Base-by-base conservation (phyloP, 2,329 filamentous ascomycete genomes). In the Fusarium hainanense region DNA sequence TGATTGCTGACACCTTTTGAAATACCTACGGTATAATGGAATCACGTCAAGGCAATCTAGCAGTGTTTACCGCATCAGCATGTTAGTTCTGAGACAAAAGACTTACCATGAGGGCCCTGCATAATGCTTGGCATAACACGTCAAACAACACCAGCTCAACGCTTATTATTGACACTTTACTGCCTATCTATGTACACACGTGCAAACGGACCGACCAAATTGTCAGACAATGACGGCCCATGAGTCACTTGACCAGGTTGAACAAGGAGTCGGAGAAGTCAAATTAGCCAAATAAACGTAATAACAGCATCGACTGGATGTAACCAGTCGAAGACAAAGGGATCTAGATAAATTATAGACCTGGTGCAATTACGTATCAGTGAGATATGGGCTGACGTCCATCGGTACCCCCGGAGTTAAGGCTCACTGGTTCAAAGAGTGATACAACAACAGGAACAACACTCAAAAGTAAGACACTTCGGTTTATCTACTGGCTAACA, bases 381-480 rank as follows among this genome's bases (percentile, higher is more conserved):
- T 69, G 58, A 69, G 61, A 74, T 47, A 27, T 46, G 25, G 42
- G 54, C 70, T 66, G 58, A 57, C 57, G 16, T 32, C 61, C 54
- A 44, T 58, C 70, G 68, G 70, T 44, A 55, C 37, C 32, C 47
- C 58, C 72, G 72, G 72, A 74, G 56, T 73, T 74, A 71, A 72
- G 68, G 34, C 43, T 49, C 8, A 48, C 14, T 49, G 37, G 48
- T 16, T 23, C 21, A 27, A 16, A 48, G 37, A 61, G 30, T 12
- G 20, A 54, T 28, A 32, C 42, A 49, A 37, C 28, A 65, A 32
- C 13, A 34, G 20, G 47, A n/a, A 46, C 20, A 20, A 41, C 23
- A 66, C n/a, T 42, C 18, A 47, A 34, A 47, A 32, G 40, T 21
- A 37, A 48, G 30, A 42, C 25, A 37, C 12, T 32, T 54, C 44